Percentiles rank a stretch among this genome's conserved stretches.
Conservation (phyloP, 2,329 filamentous ascomycete species). For the Canariomyces notabilis region DNA sequence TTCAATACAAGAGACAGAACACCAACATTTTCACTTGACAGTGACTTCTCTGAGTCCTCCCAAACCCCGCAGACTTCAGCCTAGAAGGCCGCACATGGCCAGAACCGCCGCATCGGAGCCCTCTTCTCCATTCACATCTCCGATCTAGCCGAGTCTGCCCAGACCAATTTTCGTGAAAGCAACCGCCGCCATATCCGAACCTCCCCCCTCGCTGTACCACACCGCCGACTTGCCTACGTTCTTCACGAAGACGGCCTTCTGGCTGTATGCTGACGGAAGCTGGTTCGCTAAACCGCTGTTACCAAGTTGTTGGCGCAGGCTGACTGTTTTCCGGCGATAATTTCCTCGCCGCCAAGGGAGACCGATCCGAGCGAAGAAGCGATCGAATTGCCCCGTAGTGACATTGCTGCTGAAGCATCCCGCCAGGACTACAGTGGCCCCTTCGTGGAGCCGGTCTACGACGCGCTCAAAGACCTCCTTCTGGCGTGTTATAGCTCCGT, state of each 20-base stretch:
- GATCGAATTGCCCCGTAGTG: conserved; percentile 19
- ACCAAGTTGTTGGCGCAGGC: conserved; percentile 16
- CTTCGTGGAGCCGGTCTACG: conserved; percentile 16
- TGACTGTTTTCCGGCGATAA: conserved; percentile 18
- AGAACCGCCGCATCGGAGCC: conserved; percentile 21
- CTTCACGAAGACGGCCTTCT: conserved; percentile 23
- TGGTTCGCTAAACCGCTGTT: conserved; percentile 10
- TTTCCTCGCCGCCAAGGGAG: conserved; percentile 24
- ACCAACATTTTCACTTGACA: too few relatives aligned
- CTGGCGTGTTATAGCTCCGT: conserved; percentile 17
- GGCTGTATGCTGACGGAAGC: conserved; percentile 24
- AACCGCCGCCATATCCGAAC: conserved; percentile 19
- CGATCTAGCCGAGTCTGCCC: conserved; percentile 28
- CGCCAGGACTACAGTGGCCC: conserved; percentile 20
- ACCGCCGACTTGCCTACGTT: conserved; percentile 18
- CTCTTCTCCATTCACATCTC: conserved; percentile 27
- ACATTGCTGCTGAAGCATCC: conserved; percentile 21
- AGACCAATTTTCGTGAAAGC: conserved; percentile 25
- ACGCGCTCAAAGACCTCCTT: conserved; percentile 16
- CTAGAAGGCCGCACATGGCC: conserved; percentile 28
- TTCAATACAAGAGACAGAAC: too few relatives aligned
- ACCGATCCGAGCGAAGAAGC: conserved; percentile 25
- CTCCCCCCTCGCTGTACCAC: conserved; percentile 22
- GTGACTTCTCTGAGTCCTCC: too few relatives aligned
- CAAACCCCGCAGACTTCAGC: too few relatives aligned